phyloP scores from a whole-genome alignment of 257 asterid genomes.

The Primulina eburnea region DNA sequence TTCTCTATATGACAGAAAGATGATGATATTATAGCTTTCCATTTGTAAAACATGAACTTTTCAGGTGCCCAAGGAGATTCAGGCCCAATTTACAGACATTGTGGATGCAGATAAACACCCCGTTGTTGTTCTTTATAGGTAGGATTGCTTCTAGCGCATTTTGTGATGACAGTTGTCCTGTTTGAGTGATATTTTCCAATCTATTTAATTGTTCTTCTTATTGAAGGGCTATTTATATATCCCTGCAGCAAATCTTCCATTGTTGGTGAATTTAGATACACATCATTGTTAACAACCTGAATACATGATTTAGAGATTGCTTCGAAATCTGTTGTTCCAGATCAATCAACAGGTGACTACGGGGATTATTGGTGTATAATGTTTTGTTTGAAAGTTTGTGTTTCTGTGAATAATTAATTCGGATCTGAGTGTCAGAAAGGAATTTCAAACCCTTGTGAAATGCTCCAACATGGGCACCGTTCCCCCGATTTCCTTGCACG shows the following conservation, averaged over 20 bases:
- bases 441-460: too few species aligned
- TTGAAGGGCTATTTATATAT: slow-evolving; percentile 6
- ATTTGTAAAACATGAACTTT: slow-evolving; percentile 19
- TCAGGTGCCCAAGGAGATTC: slow-evolving; percentile 80
- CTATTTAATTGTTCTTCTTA: slow-evolving; percentile 11
- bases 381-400: too few species aligned
- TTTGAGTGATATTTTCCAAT: slow-evolving; percentile 13
- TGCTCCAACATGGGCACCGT: too few species aligned
- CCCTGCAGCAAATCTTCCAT: not conserved
- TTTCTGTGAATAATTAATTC: too few species aligned
- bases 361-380: too few species aligned
- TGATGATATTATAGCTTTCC: slow-evolving; percentile 15
- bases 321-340: too few species aligned
- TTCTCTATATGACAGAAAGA: slow-evolving; percentile 16
- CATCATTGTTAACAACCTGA: slow-evolving; percentile 11
- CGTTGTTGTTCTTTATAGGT: slow-evolving; percentile 77
- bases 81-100: slow-evolving; percentile 46
- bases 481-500: too few species aligned
- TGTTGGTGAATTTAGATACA: slow-evolving; percentile 14
- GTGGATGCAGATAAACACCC: slow-evolving; percentile 85
- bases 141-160: slow-evolving; percentile 28
- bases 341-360: too few species aligned
- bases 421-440: too few species aligned
- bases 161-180: not conserved
- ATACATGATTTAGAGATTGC: not conserved